Evolutionary conservation across 129 eudicot species (phyloP).

Genomic region (Chrysanthemum lavandulifolium): DNA sequence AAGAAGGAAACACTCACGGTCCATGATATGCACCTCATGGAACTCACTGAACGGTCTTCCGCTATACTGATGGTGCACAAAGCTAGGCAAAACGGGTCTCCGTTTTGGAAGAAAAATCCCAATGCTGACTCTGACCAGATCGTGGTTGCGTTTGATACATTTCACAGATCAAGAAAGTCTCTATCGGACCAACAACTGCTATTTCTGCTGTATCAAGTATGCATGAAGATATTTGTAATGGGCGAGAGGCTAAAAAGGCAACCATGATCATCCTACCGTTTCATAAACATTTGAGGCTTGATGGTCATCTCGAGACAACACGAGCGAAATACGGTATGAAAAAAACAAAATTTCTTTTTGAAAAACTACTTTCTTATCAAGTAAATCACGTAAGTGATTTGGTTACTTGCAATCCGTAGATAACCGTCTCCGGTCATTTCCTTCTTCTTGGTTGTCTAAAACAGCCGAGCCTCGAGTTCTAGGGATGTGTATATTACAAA

Average conservation of each 20-base stretch:
- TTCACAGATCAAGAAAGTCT: constrained; percentile 68
- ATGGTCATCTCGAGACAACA: constrained; percentile 77
- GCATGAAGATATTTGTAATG: constrained; percentile 78
- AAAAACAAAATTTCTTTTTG: no score
- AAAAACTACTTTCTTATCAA: no score
- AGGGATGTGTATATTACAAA: no score
- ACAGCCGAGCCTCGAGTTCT: no score
- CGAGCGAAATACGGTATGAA: constrained; percentile 54
- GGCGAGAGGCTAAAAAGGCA: constrained; percentile 57
- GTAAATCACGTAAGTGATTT: no score
- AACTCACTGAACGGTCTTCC: constrained; percentile 84
- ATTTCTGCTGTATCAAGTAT: constrained; percentile 68
- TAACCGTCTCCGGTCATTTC: no score
- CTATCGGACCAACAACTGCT: constrained; percentile 73
- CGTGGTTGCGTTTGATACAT: constrained; percentile 80
- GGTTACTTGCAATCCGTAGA: no score
- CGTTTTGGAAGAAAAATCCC: constrained; percentile 70
- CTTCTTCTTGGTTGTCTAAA: no score
- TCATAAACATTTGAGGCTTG: constrained; percentile 74
- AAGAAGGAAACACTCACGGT: constrained; percentile 61
- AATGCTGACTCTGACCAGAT: constrained; percentile 47
- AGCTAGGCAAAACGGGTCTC: constrained; percentile 73
- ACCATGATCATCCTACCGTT: constrained; percentile 75
- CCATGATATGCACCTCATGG: constrained; percentile 96
- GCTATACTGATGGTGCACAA: constrained; percentile 92